Conservation (phyloP, 768 basidiomycete species). For the Boletus tomentosulus region DNA sequence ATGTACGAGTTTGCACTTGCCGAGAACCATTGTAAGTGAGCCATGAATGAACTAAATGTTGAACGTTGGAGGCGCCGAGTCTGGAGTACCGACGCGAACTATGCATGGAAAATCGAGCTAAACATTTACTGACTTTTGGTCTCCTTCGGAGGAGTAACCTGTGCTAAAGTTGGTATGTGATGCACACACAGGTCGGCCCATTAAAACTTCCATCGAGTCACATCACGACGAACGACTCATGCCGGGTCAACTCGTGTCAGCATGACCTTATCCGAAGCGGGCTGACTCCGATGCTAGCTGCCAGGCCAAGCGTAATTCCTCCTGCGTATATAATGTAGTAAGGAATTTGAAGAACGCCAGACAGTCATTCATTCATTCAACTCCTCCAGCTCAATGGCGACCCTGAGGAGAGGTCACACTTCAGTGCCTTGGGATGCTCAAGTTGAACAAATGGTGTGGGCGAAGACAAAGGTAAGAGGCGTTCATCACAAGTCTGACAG, state of each 20-base stretch:
- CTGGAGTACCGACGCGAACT: no score
- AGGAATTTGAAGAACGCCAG: neutral
- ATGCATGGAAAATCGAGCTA: no score
- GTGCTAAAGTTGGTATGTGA: neutral
- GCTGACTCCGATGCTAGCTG: constrained; percentile 7
- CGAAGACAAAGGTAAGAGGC: constrained; percentile 12
- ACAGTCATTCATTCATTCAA: neutral
- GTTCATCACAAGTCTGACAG: neutral
- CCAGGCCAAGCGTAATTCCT: neutral
- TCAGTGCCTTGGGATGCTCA: constrained; percentile 6
- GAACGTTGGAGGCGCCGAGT: no score
- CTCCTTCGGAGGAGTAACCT: no score
- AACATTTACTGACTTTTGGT: no score
- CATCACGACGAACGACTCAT: constrained; percentile 11
- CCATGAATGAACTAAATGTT: no score
- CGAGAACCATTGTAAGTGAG: no score
- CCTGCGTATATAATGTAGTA: constrained; percentile 12
- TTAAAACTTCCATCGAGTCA: neutral
- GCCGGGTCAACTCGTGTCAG: constrained; percentile 6
- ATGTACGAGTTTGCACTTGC: no score
- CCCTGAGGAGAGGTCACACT: constrained; percentile 12
- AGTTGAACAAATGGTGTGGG: constrained; percentile 6
- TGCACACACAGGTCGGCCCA: neutral
- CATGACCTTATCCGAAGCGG: neutral
- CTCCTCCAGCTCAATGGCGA: constrained; percentile 15